Percentiles rank a stretch among this genome's conserved stretches.
These are phyloP conservation scores for Saccharomycopsis crataegensis DNA, from an alignment of 1,139 yeast genomes.

Conservation along the genomic window DNA sequence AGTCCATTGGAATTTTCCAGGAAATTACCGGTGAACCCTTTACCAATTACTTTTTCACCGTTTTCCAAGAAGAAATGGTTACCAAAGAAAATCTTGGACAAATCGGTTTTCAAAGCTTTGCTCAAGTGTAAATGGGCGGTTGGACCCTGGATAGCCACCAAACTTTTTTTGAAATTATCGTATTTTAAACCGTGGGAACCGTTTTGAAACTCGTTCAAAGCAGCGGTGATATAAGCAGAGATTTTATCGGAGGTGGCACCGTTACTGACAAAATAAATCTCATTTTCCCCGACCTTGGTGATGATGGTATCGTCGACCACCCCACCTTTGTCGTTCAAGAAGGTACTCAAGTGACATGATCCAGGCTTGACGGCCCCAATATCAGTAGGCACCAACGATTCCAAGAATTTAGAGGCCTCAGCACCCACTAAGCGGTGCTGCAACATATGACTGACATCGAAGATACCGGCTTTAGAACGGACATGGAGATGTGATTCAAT, in stretches of 20 bases:
- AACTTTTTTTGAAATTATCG: slow-evolving; percentile 61
- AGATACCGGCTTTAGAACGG: slow-evolving; percentile 76
- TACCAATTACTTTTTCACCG: slow-evolving; percentile 26
- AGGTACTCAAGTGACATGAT: slow-evolving; percentile 68
- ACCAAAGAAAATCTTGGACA: slow-evolving; percentile 67
- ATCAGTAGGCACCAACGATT: slow-evolving; percentile 82
- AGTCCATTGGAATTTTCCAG: slow-evolving; percentile 27
- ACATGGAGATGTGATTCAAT: slow-evolving; percentile 95
- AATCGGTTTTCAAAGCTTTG: slow-evolving; percentile 51
- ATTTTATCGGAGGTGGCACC: slow-evolving; percentile 93
- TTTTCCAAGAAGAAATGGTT: slow-evolving; percentile 46
- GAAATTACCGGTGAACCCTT: slow-evolving; percentile 30
- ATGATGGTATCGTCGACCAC: slow-evolving; percentile 92
- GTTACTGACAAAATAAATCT: slow-evolving; percentile 87
- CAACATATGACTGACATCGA: slow-evolving; percentile 96
- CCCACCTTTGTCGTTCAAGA: slow-evolving; percentile 68
- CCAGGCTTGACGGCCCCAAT: slow-evolving; percentile 45
- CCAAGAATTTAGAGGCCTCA: slow-evolving; percentile 60
- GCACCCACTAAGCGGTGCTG: slow-evolving; percentile 75
- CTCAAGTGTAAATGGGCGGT: slow-evolving; percentile 59
- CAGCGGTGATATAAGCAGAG: slow-evolving; percentile 49
- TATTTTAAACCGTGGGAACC: slow-evolving; percentile 43
- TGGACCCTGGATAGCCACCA: slow-evolving; percentile 92
- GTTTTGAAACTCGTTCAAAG: slow-evolving; percentile 35
- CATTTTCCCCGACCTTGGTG: slow-evolving; percentile 72